Percentiles rank a stretch among this genome's conserved stretches.
Conservation (phyloP, 345 rosid species). For the Hibiscus mutabilis region DNA sequence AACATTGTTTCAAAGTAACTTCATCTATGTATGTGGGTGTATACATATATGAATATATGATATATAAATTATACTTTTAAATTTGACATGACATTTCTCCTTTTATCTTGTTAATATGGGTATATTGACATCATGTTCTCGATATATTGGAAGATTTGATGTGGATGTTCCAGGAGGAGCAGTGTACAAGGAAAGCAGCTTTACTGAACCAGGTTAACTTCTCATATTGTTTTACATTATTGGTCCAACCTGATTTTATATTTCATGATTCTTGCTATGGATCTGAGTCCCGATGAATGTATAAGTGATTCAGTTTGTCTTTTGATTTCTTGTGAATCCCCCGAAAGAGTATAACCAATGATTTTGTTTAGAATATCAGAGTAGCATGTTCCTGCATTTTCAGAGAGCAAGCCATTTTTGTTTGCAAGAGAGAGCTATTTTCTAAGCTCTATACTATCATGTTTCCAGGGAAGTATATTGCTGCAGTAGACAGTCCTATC, state of each 20-base stretch:
- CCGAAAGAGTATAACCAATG: background rate
- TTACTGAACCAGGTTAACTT: slow-evolving; percentile 74
- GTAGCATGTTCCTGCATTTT: background rate
- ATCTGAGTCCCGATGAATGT: background rate
- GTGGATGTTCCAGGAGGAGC: slow-evolving; percentile 92
- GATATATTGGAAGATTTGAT: slow-evolving; percentile 46
- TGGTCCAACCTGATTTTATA: background rate
- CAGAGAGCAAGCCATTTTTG: background rate
- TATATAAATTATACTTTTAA: background rate
- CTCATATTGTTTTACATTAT: background rate
- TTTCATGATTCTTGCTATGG: background rate
- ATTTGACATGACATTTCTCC: background rate
- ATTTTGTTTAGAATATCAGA: background rate
- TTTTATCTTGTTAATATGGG: background rate
- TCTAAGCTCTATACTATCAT: background rate
- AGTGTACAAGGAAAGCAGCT: slow-evolving; percentile 74
- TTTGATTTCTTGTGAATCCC: background rate
- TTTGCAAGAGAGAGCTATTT: background rate
- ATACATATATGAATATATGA: too few species aligned
- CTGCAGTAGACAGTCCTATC: slow-evolving; percentile 66
- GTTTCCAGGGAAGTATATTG: slow-evolving; percentile 58
- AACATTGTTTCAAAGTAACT: background rate
- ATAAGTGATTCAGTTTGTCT: background rate
- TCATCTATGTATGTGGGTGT: background rate
- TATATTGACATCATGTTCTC: background rate